Evolutionary conservation across 805 yeast genomes (phyloP).

Genomic region (Barnettozyma pratensis): DNA sequence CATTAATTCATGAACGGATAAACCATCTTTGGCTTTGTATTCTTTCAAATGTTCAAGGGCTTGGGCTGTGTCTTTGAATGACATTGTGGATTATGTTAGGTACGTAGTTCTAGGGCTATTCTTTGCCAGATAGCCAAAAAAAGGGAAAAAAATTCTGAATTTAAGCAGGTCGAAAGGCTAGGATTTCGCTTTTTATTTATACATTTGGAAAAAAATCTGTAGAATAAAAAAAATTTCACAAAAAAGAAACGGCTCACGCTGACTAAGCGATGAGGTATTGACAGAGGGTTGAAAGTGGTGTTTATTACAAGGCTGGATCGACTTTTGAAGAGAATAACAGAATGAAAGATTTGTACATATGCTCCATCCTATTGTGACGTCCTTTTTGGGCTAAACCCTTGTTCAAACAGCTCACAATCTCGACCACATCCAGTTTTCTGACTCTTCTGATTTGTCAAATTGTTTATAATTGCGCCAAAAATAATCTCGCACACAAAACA

Average conservation of each 20-base stretch:
- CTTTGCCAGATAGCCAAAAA: conserved; percentile 27
- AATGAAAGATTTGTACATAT: too few species aligned
- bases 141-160: conserved; percentile 7
- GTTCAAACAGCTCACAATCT: too few species aligned
- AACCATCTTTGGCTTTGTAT: conserved; percentile 77
- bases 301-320: too few species aligned
- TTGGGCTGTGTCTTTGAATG: conserved; percentile 40
- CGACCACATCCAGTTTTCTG: too few species aligned
- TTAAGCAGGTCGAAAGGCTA: background rate
- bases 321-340: too few species aligned
- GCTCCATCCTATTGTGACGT: too few species aligned
- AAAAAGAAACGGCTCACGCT: background rate
- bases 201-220: conserved; percentile 3
- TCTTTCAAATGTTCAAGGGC: conserved; percentile 65
- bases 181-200: conserved; percentile 4
- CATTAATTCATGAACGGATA: conserved; percentile 77
- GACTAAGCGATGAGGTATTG: conserved; percentile 3
- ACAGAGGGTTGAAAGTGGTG: background rate
- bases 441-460: too few species aligned
- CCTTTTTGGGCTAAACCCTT: too few species aligned
- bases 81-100: conserved; percentile 14
- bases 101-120: conserved; percentile 18
- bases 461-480: too few species aligned
- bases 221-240: background rate
- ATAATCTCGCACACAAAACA: too few species aligned